A percentile compares a stretch with the other conserved stretches of the same genome.
phyloP scores from a whole-genome alignment of 345 rosid genomes.

The Euclidium syriacum region DNA sequence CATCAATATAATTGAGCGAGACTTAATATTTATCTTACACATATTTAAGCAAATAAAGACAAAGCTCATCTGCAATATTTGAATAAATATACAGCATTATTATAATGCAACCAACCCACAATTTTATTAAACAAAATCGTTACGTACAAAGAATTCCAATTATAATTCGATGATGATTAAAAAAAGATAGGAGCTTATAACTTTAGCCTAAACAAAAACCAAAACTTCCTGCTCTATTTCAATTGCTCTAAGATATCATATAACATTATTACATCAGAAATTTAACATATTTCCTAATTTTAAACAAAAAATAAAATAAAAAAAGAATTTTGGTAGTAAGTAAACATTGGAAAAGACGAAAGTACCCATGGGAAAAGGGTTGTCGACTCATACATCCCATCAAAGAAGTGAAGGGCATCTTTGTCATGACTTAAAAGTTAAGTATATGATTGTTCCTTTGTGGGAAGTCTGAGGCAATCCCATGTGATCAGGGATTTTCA shows the following conservation, averaged over 20 bases:
- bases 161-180: background rate
- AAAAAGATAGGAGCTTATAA: background rate
- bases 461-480: constrained; percentile 30
- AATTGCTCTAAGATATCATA: background rate
- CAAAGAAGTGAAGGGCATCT: constrained; percentile 23
- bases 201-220: background rate
- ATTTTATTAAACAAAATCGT: background rate
- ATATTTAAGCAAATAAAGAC: constrained; percentile 27
- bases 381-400: constrained; percentile 23
- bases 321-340: background rate
- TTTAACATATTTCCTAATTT: too few relatives aligned
- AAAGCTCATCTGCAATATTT: background rate
- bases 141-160: background rate
- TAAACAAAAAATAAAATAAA: too few relatives aligned
- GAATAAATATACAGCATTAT: background rate
- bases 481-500: constrained; percentile 27
- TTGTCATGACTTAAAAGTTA: constrained; percentile 19
- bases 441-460: constrained; percentile 29
- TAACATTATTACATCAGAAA: too few relatives aligned
- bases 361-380: background rate
- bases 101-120: background rate
- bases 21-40: constrained; percentile 12
- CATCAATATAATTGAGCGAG: constrained; percentile 15
- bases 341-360: background rate
- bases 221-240: background rate